Base-by-base conservation (phyloP, 148 eudicot genomes). In the Limonium bicolor region DNA sequence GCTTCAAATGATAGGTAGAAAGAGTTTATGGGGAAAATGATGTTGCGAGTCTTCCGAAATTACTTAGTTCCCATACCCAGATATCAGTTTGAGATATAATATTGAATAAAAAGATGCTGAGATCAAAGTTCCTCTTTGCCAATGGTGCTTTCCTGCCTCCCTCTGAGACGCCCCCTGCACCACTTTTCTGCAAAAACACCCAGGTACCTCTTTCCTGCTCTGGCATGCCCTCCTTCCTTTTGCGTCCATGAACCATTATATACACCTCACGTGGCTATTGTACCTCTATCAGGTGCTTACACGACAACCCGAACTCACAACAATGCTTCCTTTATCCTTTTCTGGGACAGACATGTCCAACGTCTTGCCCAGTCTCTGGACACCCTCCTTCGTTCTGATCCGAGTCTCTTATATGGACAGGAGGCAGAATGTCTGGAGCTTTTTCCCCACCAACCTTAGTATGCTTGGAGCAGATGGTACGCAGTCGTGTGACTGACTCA, bases 291-390 rank as follows among this genome's bases (percentile, higher is more conserved):
- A 82, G 96, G 96, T 53, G 99, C 99, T 36, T 90, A 90, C 66
- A 90, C 99, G 13, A 78, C 95, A 13, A 74, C 95, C 35, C 81
- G 99, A 42, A 90, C 99, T 13, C 67, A 77, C 65, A 67, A 58
- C 54, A 61, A 76, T 36, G 85, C 67, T 23, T 55, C 67, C 18
- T 20, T 48, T 29, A 36, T 90, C 51, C 65, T 84, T 30, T 88
- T 80, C 57, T 90, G 86, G 82, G 82, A 80, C 23, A 67, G 87
- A 18, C 97, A 90, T 31, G 46, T 77, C 18, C 67, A 43, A 2
- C 73, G 99, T 25, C 77, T 90, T 36, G 64, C 85, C 5, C 64
- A 75, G 36, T 90, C 99, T 1, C 60, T 81, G 17, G 67, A 35
- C 48, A 51, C 73, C 18, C 62, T 90, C 13, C 60, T 64, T 23